Evolutionary conservation across 495 filamentous ascomycete species (phyloP).

Genomic region (Parachaetomium inaequale): DNA sequence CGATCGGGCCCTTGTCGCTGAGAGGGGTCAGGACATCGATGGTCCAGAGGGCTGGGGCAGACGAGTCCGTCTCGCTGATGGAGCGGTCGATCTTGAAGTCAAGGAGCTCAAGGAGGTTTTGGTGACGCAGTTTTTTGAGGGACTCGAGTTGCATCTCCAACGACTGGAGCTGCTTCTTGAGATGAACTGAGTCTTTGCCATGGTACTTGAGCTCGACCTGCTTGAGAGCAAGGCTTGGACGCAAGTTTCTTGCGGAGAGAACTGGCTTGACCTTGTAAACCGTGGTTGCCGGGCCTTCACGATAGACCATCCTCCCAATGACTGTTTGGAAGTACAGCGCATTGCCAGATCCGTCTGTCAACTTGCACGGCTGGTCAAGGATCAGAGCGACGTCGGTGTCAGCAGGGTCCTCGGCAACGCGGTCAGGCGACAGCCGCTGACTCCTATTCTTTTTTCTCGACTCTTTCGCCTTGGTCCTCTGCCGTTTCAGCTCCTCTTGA

Average conservation of each 20-base stretch:
- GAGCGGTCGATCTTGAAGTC: slow-evolving; percentile 70
- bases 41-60: slow-evolving; percentile 55
- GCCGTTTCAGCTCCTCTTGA: slow-evolving; percentile 68
- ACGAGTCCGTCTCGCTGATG: slow-evolving; percentile 38
- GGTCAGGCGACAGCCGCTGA: slow-evolving; percentile 28
- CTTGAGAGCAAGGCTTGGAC: slow-evolving; percentile 68
- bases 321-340: slow-evolving; percentile 60
- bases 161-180: slow-evolving; percentile 64
- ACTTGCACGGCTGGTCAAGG: slow-evolving; percentile 67
- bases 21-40: slow-evolving; percentile 76
- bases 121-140: slow-evolving; percentile 68
- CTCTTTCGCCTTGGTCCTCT: slow-evolving; percentile 56
- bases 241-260: slow-evolving; percentile 47
- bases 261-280: slow-evolving; percentile 68
- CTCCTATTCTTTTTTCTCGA: slow-evolving; percentile 45
- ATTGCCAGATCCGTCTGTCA: slow-evolving; percentile 56
- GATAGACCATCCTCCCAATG: slow-evolving; percentile 56
- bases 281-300: slow-evolving; percentile 53
- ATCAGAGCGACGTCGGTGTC: slow-evolving; percentile 42
- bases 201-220: slow-evolving; percentile 55
- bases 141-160: slow-evolving; percentile 67
- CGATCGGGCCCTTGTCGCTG: slow-evolving; percentile 75
- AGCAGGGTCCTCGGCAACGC: slow-evolving; percentile 27
- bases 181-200: slow-evolving; percentile 50
- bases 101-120: slow-evolving; percentile 71